Base-by-base conservation (phyloP, 2,329 filamentous ascomycete species). In the Colletotrichum destructivum region DNA sequence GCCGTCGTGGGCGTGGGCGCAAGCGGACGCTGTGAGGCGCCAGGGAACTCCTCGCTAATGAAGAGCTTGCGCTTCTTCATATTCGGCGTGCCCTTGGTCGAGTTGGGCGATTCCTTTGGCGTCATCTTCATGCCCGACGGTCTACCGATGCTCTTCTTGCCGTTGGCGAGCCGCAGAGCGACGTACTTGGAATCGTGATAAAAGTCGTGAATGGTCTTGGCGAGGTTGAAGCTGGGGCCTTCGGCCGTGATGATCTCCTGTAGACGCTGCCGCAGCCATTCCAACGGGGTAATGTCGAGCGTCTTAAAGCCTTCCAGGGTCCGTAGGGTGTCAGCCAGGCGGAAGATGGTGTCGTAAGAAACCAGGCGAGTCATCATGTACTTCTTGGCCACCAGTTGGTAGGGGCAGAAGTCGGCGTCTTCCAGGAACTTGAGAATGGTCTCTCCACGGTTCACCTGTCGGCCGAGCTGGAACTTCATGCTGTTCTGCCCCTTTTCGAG, bases 251-350 rank as follows among this genome's bases (percentile, higher is more conserved):
- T 82, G 16, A 89, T 78, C 77, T 90, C 87, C 72, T 87, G 82
- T 60, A 90, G 81, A 15, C 88, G 86, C 46, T 90, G 88, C 4
- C 88, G 86, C 64, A 90, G 80, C 88, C 88, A 90, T 35, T 89
- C 84, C 3, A 88, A 78, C 0, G 88, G 88, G 2, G 82, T 83
- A 23, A 90, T 80, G 47, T 88, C 85, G 6, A 89, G 82, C 4
- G 73, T 68, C 40, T 84, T 82, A 67, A 88, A 89, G 75, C 86
- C 88, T 66, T 82, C 83, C 55, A 90, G 80, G 76, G 89, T 87
- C 3, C 85, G 83, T 38, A 89, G 81, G 0, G 88, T 85, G 60
- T 88, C 86, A 47, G 85, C 86, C 46, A 90, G 78, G 3, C 88
- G 85, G 75, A 87, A 89, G 3, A 90, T 79, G 0, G 88, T 90